Percentiles rank a stretch among this genome's conserved stretches.
phyloP scores from a whole-genome alignment of 352 stramenopile genomes.

The Globisporangium ultimum region DNA sequence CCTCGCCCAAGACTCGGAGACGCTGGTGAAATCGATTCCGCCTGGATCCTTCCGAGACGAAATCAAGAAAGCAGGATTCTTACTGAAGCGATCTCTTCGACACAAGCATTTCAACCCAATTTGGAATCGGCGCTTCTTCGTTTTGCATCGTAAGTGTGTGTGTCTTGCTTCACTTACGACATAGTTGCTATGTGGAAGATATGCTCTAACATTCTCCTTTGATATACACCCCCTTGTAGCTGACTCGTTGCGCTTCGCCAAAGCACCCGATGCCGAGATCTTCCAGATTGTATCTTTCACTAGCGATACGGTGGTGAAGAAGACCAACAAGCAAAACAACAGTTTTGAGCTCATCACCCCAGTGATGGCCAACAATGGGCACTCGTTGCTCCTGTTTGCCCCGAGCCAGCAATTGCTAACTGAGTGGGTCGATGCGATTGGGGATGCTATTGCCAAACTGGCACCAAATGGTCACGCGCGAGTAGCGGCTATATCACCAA shows the following conservation, averaged over 20 bases:
- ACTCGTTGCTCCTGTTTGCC: slow-evolving; percentile 67
- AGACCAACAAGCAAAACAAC: slow-evolving; percentile 73
- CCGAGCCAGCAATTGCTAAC: slow-evolving; percentile 38
- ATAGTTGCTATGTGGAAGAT: background rate
- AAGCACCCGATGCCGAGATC: slow-evolving; percentile 55
- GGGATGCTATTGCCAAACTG: slow-evolving; percentile 33
- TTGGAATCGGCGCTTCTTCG: slow-evolving; percentile 73
- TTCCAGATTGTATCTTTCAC: slow-evolving; percentile 77
- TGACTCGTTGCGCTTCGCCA: slow-evolving; percentile 69
- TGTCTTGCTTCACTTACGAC: background rate
- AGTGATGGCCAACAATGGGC: slow-evolving; percentile 56
- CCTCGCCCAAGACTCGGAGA: slow-evolving; percentile 14
- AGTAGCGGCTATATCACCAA: slow-evolving; percentile 1
- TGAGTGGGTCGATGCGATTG: slow-evolving; percentile 66
- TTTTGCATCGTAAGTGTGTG: slow-evolving; percentile 44
- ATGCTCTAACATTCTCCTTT: slow-evolving; percentile 2
- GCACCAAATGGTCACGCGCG: slow-evolving; percentile 2
- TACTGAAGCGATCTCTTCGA: slow-evolving; percentile 85
- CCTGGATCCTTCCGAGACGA: slow-evolving; percentile 53
- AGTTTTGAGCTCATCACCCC: slow-evolving; percentile 77
- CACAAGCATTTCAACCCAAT: slow-evolving; percentile 86
- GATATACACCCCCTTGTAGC: slow-evolving; percentile 18
- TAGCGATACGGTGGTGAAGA: slow-evolving; percentile 55
- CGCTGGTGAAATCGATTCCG: slow-evolving; percentile 23
- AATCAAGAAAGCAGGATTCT: slow-evolving; percentile 64